Conservation (phyloP, 345 rosid genomes). For the Citrus glauca region DNA sequence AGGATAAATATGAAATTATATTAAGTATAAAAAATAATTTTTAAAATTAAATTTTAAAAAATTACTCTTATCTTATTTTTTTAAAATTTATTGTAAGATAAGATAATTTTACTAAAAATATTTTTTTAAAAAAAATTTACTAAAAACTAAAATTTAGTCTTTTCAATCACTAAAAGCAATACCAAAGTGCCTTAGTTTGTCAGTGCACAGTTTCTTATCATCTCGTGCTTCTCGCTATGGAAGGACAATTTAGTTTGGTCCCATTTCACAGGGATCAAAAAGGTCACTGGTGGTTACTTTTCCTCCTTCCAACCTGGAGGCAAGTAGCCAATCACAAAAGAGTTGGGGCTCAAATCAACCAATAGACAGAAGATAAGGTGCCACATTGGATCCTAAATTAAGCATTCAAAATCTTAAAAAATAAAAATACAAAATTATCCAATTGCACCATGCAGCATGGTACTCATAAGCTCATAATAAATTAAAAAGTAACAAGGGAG, state of each 20-base stretch:
- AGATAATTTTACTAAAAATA: too few relatives aligned
- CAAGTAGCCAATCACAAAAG: conserved; percentile 9
- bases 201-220: background rate
- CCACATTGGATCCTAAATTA: conserved; percentile 13
- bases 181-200: background rate
- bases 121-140: too few relatives aligned
- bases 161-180: too few relatives aligned
- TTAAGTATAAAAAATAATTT: too few relatives aligned
- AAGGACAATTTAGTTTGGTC: background rate
- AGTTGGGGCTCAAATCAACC: conserved; percentile 2
- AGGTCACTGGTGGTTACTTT: background rate
- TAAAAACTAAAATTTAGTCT: too few relatives aligned
- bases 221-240: conserved; percentile 12
- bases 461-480: background rate
- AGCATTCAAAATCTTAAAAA: background rate
- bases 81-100: too few relatives aligned
- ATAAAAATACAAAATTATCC: background rate
- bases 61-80: rapidly evolving
- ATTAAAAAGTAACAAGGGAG: background rate
- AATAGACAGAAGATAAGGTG: conserved; percentile 34
- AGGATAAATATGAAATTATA: too few relatives aligned
- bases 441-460: background rate
- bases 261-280: conserved; percentile 5
- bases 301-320: conserved; percentile 20
- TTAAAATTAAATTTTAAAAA: too few relatives aligned